phyloP scores from a whole-genome alignment of 2,329 filamentous ascomycete species.

The Monosporascus cannonballus region DNA sequence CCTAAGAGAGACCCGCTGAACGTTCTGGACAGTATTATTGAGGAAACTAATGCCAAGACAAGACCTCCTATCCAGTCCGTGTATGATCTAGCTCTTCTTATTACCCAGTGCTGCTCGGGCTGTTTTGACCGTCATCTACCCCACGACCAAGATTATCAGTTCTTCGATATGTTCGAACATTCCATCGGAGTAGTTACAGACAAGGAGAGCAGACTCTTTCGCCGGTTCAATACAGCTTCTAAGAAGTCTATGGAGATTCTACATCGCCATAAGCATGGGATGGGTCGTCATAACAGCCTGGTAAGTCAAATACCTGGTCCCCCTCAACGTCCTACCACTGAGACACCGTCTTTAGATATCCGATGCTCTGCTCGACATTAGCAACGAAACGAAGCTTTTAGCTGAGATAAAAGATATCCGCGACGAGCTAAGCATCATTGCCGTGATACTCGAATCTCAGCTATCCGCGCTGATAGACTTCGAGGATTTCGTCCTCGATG shows the following conservation, averaged over 20 bases:
- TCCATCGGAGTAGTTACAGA: constrained; percentile 51
- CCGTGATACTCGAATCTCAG: constrained; percentile 45
- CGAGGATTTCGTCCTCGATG: constrained; percentile 33
- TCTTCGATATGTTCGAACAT: constrained; percentile 62
- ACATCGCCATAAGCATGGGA: constrained; percentile 27
- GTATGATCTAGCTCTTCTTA: constrained; percentile 57
- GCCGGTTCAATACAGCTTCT: constrained; percentile 52
- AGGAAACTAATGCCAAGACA: constrained; percentile 60
- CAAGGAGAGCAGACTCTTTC: constrained; percentile 52
- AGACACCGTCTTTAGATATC: constrained; percentile 36
- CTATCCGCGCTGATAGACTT: constrained; percentile 40
- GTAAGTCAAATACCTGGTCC: constrained; percentile 1
- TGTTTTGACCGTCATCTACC: constrained; percentile 54
- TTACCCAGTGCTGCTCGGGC: constrained; percentile 53
- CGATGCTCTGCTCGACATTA: constrained; percentile 54
- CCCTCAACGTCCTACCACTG: constrained; percentile 1
- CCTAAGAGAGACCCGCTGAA: constrained; percentile 57
- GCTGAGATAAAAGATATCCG: constrained; percentile 62
- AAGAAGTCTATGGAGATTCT: constrained; percentile 48
- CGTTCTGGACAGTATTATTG: constrained; percentile 56
- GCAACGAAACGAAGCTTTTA: constrained; percentile 53
- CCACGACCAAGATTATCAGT: constrained; percentile 55
- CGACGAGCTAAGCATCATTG: constrained; percentile 60
- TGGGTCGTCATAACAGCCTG: constrained; percentile 9
- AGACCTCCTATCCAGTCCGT: constrained; percentile 52